These are phyloP conservation scores for Aechmea fasciata DNA, from an alignment of 176 grass and related monocot species.

Conservation along the genomic window DNA sequence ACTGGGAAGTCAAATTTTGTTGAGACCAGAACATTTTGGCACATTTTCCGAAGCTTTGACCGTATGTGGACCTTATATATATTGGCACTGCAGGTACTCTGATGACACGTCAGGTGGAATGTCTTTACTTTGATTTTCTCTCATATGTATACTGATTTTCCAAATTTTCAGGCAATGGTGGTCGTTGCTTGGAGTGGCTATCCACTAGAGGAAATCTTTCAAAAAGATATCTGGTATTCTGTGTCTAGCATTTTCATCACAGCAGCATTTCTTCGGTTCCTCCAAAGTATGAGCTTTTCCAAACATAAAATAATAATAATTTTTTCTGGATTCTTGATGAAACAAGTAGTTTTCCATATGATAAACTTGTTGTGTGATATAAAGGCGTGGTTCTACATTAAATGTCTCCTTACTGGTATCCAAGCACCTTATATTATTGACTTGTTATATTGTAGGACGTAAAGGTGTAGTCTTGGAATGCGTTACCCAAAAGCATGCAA, in stretches of 20 bases:
- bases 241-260: constrained; percentile 90
- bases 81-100: constrained; percentile 72
- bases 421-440: too few relatives aligned
- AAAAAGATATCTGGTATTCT: constrained; percentile 61
- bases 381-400: too few relatives aligned
- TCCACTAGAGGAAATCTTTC: constrained; percentile 49
- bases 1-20: constrained; percentile 93
- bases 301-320: background rate
- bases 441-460: too few relatives aligned
- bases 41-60: constrained; percentile 95
- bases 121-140: constrained; percentile 11
- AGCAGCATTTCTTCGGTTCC: constrained; percentile 69
- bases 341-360: background rate
- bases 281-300: constrained; percentile 60
- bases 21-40: constrained; percentile 94
- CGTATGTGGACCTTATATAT: constrained; percentile 97
- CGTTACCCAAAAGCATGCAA: too few relatives aligned
- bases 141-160: constrained; percentile 8
- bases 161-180: constrained; percentile 64
- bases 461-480: too few relatives aligned
- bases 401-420: too few relatives aligned
- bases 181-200: constrained; percentile 68
- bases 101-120: background rate
- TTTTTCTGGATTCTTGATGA: background rate
- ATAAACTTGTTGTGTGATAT: too few relatives aligned